Percentiles rank a stretch among this genome's conserved stretches.
Evolutionary conservation across 1,284 basidiomycete genomes (phyloP).

Genomic region (Singerocomus rubriflavus): DNA sequence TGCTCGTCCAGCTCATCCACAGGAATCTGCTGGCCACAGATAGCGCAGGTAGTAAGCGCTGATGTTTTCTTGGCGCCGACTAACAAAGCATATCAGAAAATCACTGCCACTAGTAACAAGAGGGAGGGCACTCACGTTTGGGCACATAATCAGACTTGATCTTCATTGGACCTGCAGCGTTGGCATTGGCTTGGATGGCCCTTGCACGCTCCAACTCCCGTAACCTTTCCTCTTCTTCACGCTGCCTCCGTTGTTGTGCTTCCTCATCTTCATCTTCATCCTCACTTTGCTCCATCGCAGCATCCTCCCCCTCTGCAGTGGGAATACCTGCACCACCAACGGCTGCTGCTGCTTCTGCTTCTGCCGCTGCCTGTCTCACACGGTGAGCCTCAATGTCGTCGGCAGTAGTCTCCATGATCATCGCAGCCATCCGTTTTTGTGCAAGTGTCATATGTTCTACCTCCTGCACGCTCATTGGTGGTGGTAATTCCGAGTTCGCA

Average conservation of each 20-base stretch:
- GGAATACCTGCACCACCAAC: constrained; percentile 55
- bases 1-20: constrained; percentile 96
- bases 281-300: constrained; percentile 73
- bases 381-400: constrained; percentile 81
- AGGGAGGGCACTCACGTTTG: constrained; percentile 60
- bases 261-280: constrained; percentile 50
- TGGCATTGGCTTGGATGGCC: constrained; percentile 75
- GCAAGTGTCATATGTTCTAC: constrained; percentile 96
- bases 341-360: constrained; percentile 71
- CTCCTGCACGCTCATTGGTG: constrained; percentile 92
- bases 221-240: constrained; percentile 73
- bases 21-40: constrained; percentile 92
- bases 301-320: constrained; percentile 52
- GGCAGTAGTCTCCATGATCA: constrained; percentile 94
- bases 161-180: constrained; percentile 85
- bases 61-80: constrained; percentile 71
- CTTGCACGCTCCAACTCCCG: constrained; percentile 76
- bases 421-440: constrained; percentile 97
- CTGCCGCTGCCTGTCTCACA: constrained; percentile 74
- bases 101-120: background rate
- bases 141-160: constrained; percentile 97
- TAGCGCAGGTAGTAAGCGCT: constrained; percentile 82
- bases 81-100: constrained; percentile 30
- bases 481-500: constrained; percentile 86
- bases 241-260: constrained; percentile 56